Evolutionary conservation across 2,329 filamentous ascomycete species (phyloP).

Genomic region (Alternaria ethzedia): DNA sequence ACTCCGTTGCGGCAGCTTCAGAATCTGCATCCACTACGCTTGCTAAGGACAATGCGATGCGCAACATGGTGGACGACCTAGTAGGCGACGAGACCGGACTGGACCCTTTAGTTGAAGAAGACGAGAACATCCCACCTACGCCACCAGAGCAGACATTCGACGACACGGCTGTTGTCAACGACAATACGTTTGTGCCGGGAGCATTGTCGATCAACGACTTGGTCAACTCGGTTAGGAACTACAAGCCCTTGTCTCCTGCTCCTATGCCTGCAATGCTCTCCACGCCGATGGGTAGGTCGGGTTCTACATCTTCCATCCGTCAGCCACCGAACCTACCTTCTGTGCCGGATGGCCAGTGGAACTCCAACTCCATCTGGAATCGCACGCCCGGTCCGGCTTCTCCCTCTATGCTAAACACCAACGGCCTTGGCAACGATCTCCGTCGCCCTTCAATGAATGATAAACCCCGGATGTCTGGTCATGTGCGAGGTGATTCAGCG

Average conservation of each 20-base stretch:
- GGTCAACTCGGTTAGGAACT: slow-evolving; percentile 47
- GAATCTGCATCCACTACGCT: slow-evolving; percentile 56
- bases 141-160: slow-evolving; percentile 55
- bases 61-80: slow-evolving; percentile 65
- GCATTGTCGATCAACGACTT: slow-evolving; percentile 45
- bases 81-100: slow-evolving; percentile 53
- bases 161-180: slow-evolving; percentile 45
- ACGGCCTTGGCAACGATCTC: slow-evolving; percentile 21
- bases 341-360: slow-evolving; percentile 46
- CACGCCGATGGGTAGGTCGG: slow-evolving; percentile 43
- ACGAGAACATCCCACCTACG: slow-evolving; percentile 54
- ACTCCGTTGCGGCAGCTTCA: slow-evolving; percentile 47
- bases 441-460: slow-evolving; percentile 43
- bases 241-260: slow-evolving; percentile 39
- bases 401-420: slow-evolving; percentile 29
- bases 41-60: slow-evolving; percentile 58
- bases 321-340: slow-evolving; percentile 44
- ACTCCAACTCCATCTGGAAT: slow-evolving; percentile 47
- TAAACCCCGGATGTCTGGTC: slow-evolving; percentile 42
- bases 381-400: slow-evolving; percentile 41
- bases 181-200: slow-evolving; percentile 36
- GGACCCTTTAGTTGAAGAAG: slow-evolving; percentile 51
- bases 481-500: slow-evolving; percentile 53
- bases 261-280: slow-evolving; percentile 32
- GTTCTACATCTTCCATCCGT: slow-evolving; percentile 45